Percentiles rank a stretch among this genome's conserved stretches.
phyloP scores from a whole-genome alignment of 495 filamentous ascomycete genomes.

The Xylaria cubensis region DNA sequence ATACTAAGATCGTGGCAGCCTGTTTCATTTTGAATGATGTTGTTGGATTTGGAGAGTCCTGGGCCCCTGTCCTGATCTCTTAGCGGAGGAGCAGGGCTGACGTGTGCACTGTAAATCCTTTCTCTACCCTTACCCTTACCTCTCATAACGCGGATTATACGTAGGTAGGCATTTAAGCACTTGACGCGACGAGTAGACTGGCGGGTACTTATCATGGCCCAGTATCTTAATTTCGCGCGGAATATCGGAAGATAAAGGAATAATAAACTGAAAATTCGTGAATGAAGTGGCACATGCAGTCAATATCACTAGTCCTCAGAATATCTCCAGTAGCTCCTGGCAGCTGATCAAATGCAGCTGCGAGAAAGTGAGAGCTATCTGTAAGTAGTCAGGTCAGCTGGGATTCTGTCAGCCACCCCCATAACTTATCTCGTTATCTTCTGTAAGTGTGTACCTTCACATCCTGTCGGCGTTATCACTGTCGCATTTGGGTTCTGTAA shows the following conservation, averaged over 20 bases:
- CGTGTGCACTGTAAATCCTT: conserved; percentile 21
- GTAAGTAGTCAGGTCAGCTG: conserved; percentile 13
- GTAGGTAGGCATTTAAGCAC: neutral
- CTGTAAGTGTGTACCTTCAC: neutral
- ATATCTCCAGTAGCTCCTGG: neutral
- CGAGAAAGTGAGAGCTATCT: neutral
- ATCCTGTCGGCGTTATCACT: neutral
- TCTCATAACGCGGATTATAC: neutral
- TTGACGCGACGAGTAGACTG: neutral
- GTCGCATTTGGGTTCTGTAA: conserved; percentile 9
- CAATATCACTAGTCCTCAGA: neutral
- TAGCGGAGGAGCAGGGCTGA: conserved; percentile 16
- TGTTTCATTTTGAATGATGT: conserved; percentile 1
- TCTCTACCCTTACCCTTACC: neutral
- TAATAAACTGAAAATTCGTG: neutral
- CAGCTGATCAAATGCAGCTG: conserved; percentile 16
- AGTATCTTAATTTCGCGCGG: neutral
- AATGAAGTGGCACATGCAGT: neutral
- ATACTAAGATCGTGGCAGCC: neutral
- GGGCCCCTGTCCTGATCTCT: conserved; percentile 6
- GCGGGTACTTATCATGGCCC: neutral
- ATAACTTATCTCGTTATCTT: neutral
- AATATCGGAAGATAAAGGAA: neutral
- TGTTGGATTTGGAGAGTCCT: neutral
- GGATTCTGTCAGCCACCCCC: conserved; percentile 5